Conservation (phyloP, 2,329 filamentous ascomycete species). For the Curvularia verruculosa region DNA sequence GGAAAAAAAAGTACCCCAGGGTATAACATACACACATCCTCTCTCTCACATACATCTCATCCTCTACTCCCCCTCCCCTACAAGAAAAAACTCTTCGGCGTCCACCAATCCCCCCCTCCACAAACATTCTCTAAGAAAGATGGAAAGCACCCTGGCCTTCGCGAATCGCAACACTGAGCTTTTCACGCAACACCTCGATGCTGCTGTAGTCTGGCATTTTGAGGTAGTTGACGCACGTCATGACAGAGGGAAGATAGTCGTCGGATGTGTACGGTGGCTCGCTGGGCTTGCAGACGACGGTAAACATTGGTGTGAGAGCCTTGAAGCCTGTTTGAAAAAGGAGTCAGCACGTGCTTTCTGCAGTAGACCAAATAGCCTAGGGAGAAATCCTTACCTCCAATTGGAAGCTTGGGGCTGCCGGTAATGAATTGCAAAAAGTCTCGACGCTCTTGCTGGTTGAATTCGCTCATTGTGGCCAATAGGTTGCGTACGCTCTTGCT, state of each 20-base stretch:
- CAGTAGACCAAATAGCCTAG: background rate
- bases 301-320: constrained; percentile 96
- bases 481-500: constrained; percentile 94
- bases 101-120: too few relatives aligned
- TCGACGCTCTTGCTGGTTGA: constrained; percentile 74
- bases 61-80: background rate
- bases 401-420: constrained; percentile 95
- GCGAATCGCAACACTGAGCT: constrained; percentile 82
- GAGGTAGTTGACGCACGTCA: constrained; percentile 99
- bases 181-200: constrained; percentile 75
- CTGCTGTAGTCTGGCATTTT: constrained; percentile 94
- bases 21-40: too few relatives aligned
- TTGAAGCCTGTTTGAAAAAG: constrained; percentile 84
- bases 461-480: constrained; percentile 91
- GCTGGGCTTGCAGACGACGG: constrained; percentile 98
- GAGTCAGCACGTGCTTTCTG: constrained; percentile 5
- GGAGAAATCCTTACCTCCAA: constrained; percentile 84
- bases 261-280: constrained; percentile 92
- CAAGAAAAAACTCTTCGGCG: background rate
- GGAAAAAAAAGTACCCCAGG: constrained; percentile 3
- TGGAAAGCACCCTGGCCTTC: constrained; percentile 99
- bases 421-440: constrained; percentile 98
- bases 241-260: constrained; percentile 98
- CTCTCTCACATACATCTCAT: too few relatives aligned
- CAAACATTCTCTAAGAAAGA: constrained; percentile 66